Evolutionary conservation across 352 stramenopile species (phyloP).

Genomic region (Pythium aristosporum): DNA sequence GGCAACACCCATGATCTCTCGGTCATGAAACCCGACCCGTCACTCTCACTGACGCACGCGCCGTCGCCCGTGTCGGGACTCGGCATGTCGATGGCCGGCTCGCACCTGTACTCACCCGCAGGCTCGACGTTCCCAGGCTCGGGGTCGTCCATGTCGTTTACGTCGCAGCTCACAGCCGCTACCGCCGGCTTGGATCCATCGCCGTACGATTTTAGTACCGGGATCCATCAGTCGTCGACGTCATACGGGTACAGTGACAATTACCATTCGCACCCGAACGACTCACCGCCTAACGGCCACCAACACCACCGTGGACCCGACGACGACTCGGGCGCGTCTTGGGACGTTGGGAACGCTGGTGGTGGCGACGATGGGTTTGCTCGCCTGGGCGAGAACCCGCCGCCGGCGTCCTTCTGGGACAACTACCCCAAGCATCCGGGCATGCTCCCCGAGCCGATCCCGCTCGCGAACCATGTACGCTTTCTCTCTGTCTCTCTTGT

Average conservation of each 20-base stretch:
- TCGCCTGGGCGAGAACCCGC: slow-evolving; percentile 41
- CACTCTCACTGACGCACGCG: slow-evolving; percentile 6
- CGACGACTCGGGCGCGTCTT: slow-evolving; percentile 30
- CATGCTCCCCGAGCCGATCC: slow-evolving; percentile 32
- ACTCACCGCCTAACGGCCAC: slow-evolving; percentile 17
- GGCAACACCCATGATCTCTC: slow-evolving; percentile 4
- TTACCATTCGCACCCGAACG: slow-evolving; percentile 14
- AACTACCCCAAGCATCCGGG: slow-evolving; percentile 39
- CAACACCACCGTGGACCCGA: slow-evolving; percentile 1
- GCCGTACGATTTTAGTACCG: slow-evolving; percentile 26
- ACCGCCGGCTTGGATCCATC: slow-evolving; percentile 15
- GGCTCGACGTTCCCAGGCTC: background rate
- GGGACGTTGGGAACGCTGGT: slow-evolving; percentile 36
- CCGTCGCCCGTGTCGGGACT: slow-evolving; percentile 22
- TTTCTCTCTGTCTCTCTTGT: background rate
- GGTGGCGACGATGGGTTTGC: slow-evolving; percentile 24
- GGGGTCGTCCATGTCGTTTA: slow-evolving; percentile 22
- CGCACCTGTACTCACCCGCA: slow-evolving; percentile 27
- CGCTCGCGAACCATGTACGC: slow-evolving; percentile 18
- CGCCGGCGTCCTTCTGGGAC: slow-evolving; percentile 42
- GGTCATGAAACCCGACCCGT: slow-evolving; percentile 31
- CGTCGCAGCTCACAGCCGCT: slow-evolving; percentile 21
- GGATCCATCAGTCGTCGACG: slow-evolving; percentile 12
- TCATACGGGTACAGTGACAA: slow-evolving; percentile 15
- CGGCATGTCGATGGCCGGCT: slow-evolving; percentile 25